These are phyloP conservation scores for Triticum dicoccoides DNA, from an alignment of 176 grass and related monocot species.

Conservation along the genomic window DNA sequence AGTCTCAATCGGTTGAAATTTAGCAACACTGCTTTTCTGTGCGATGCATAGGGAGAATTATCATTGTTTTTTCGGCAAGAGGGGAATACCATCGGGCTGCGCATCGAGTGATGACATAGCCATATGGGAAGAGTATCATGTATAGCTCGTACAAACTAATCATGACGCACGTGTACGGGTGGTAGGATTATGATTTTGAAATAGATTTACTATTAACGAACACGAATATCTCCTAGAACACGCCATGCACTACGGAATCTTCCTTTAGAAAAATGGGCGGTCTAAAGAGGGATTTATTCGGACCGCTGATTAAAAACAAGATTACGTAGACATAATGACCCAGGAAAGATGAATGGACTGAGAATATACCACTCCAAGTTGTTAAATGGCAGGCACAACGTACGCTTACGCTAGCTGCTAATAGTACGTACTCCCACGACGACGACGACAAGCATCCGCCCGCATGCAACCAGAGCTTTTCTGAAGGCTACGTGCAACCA, in stretches of 20 bases:
- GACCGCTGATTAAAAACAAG: background rate
- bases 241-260: background rate
- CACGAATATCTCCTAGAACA: background rate
- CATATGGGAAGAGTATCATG: too few species aligned
- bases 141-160: too few species aligned
- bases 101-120: too few species aligned
- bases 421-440: background rate
- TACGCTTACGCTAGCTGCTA: background rate
- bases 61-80: too few species aligned
- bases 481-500: background rate
- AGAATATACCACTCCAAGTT: conserved; percentile 3
- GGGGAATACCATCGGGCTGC: too few species aligned
- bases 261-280: background rate
- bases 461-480: background rate
- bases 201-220: background rate
- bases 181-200: background rate
- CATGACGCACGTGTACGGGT: too few species aligned
- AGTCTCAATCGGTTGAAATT: too few species aligned
- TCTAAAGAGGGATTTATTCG: background rate
- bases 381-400: background rate
- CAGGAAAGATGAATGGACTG: background rate
- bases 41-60: too few species aligned
- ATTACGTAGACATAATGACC: background rate
- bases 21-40: too few species aligned
- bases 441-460: background rate